Conservation (phyloP, 441 rosid genomes). For the Breynia disticha region DNA sequence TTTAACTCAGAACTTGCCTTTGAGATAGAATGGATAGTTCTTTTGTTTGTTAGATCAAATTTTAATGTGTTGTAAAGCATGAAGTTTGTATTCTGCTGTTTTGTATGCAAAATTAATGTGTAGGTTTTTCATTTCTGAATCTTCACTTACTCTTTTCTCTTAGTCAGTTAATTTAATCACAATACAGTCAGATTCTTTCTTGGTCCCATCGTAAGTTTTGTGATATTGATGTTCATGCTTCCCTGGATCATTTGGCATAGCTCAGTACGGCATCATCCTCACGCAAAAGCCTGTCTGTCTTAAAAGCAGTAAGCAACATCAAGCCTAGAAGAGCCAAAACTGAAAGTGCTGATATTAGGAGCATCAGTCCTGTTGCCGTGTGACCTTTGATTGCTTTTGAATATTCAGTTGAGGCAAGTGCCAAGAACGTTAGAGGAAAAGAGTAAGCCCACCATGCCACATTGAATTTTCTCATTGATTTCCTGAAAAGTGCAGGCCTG, state of each 20-base stretch:
- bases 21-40: not conserved
- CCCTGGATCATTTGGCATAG: conserved; percentile 10
- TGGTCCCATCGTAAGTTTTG: not conserved
- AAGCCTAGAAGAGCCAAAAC: conserved; percentile 37
- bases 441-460: conserved; percentile 67
- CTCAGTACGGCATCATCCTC: conserved; percentile 24
- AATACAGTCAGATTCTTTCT: not conserved
- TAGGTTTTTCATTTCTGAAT: too few relatives aligned
- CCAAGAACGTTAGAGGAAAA: conserved; percentile 39
- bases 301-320: conserved; percentile 38
- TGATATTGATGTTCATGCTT: conserved; percentile 5
- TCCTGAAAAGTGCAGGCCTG: conserved; percentile 51
- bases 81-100: too few relatives aligned
- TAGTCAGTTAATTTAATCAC: too few relatives aligned
- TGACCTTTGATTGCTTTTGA: conserved; percentile 34
- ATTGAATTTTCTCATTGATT: conserved; percentile 48
- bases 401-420: conserved; percentile 39
- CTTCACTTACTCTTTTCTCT: too few relatives aligned
- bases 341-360: conserved; percentile 33
- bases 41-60: not conserved
- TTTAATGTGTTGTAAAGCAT: not conserved
- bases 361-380: conserved; percentile 26
- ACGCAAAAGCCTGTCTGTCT: conserved; percentile 19
- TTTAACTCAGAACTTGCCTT: conserved; percentile 3
- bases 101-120: too few relatives aligned